Conservation (phyloP, 345 rosid species). For the Murraya paniculata region DNA sequence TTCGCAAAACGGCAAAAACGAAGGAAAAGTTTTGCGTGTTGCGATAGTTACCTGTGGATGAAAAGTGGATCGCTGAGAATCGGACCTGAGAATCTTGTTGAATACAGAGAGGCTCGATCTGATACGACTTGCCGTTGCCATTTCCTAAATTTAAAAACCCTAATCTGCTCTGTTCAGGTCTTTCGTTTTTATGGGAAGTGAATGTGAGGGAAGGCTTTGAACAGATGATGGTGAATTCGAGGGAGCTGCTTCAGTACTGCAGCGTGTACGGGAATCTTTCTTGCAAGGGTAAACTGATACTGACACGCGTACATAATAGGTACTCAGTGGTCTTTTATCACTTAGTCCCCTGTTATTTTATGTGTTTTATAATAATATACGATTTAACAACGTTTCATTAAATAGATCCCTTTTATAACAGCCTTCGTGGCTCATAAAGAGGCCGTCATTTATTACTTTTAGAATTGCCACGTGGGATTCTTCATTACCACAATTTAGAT, state of each 20-base stretch:
- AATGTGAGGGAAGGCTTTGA: background rate
- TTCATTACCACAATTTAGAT: background rate
- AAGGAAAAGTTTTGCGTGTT: background rate
- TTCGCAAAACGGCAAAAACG: background rate
- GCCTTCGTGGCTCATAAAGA: background rate
- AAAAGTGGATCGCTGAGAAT: conserved; percentile 37
- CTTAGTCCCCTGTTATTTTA: too few relatives aligned
- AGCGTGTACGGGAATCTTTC: background rate
- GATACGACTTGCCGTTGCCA: conserved; percentile 66
- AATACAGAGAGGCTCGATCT: conserved; percentile 66
- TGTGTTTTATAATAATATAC: too few relatives aligned
- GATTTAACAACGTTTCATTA: too few relatives aligned
- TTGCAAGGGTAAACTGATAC: background rate
- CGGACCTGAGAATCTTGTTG: conserved; percentile 38
- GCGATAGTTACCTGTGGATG: conserved; percentile 48
- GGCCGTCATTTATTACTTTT: background rate
- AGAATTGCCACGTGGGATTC: background rate
- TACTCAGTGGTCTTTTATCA: background rate
- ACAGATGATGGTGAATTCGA: background rate
- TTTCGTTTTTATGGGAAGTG: background rate
- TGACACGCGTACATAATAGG: background rate
- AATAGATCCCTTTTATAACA: background rate
- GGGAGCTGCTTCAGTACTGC: background rate
- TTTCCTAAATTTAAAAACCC: conserved; percentile 39
- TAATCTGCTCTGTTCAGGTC: conserved; percentile 7